A percentile compares a stretch with the other conserved stretches of the same genome.
phyloP scores from a whole-genome alignment of 352 stramenopile genomes.

The Pseudoperonospora humuli region DNA sequence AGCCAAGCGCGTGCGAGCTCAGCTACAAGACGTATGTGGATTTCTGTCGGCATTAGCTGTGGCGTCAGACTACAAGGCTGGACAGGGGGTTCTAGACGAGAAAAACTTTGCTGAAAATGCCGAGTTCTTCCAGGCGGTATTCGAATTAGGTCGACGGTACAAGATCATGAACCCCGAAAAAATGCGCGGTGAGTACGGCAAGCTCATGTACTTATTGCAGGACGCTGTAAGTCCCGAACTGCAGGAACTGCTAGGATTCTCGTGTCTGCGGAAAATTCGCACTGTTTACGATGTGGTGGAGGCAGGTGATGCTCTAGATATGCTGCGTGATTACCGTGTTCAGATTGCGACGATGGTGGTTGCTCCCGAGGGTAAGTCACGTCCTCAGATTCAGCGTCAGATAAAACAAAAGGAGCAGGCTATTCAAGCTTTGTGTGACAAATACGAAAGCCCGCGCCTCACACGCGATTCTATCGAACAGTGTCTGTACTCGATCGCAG shows the following conservation, averaged over 20 bases:
- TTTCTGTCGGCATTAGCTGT: slow-evolving; percentile 90
- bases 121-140: slow-evolving; percentile 86
- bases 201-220: slow-evolving; percentile 92
- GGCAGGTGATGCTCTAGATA: slow-evolving; percentile 46
- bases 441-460: slow-evolving; percentile 47
- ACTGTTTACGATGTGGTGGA: slow-evolving; percentile 89
- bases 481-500: slow-evolving; percentile 93
- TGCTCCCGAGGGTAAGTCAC: slow-evolving; percentile 83
- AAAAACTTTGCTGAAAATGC: slow-evolving; percentile 87
- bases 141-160: slow-evolving; percentile 92
- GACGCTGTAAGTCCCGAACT: slow-evolving; percentile 84
- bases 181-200: slow-evolving; percentile 95
- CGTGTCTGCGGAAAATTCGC: slow-evolving; percentile 69
- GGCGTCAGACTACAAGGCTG: slow-evolving; percentile 81
- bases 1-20: slow-evolving; percentile 77
- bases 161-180: slow-evolving; percentile 99
- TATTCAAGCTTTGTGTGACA: slow-evolving; percentile 79
- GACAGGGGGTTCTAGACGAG: slow-evolving; percentile 81
- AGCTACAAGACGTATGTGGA: slow-evolving; percentile 88
- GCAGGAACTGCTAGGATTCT: slow-evolving; percentile 82
- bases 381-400: slow-evolving; percentile 84
- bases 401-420: slow-evolving; percentile 92
- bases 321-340: slow-evolving; percentile 86
- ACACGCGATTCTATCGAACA: slow-evolving; percentile 87
- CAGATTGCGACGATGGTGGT: slow-evolving; percentile 93